Base-by-base conservation (phyloP, 345 rosid species). In the Clausena lansium region DNA sequence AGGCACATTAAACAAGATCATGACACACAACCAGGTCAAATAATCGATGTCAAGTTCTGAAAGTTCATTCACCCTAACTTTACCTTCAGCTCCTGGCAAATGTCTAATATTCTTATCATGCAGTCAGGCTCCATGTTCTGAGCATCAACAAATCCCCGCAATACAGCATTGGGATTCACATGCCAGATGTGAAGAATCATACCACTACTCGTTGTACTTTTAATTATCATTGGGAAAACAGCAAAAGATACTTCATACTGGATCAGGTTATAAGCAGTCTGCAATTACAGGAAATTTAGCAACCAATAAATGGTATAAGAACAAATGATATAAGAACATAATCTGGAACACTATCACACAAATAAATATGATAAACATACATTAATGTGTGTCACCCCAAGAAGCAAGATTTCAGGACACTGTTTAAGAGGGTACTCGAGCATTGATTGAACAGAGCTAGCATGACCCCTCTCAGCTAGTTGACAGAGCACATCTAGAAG, bases 21-120 rank as follows among this genome's bases (percentile, higher is more conserved):
- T n/a, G 25, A 61, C 33, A 76, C 27, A 36, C 69, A 73, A 30
- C 52, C n/a, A 25, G 35, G 69, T 38, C 30, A 32, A 54, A 24
- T 66, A n/a, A 58, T n/a, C 45, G 30, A n/a, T 67, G 8, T 17
- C 19, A 38, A 25, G 47, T 22, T 75, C 47, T 30, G 25, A 30
- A 47, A 64, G 58, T 58, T 20, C 55, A 47, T 58, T 24, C 61
- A 47, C 38, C 14, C 64, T 27, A 68, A 75, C 33, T 62, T 87
- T 81, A 95, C 99, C 99, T 95, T 90, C 32, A 86, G 85, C 81
- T 96, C 98, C 83, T 90, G 94, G 74, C 91, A 90, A 77, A 86
- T 85, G 69, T 96, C 97, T 78, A 91, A 33, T 74, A 96, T 86
- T 81, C 89, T 90, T 45, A 69, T 81, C 82, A 86, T 71, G 84